A percentile compares a stretch with the other conserved stretches of the same genome.
Evolutionary conservation across 208 protist genomes (phyloP).

Genomic region (Wallacemonas sp.): DNA sequence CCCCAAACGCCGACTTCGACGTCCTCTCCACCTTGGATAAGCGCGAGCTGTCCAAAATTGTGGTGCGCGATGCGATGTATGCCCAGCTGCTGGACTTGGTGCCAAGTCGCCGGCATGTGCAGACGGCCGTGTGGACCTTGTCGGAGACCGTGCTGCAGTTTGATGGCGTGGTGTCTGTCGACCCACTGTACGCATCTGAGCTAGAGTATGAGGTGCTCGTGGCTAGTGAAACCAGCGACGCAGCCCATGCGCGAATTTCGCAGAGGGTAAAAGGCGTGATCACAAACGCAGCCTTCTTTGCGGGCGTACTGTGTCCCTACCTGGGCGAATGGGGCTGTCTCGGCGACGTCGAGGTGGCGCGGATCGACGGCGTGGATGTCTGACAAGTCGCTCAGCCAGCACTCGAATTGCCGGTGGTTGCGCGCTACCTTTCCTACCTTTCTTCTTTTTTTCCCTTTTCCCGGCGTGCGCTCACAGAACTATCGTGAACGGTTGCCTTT

Average conservation of each 20-base stretch:
- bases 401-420: too few species aligned
- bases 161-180: conserved; percentile 30
- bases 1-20: neutral
- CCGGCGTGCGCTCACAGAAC: too few species aligned
- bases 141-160: conserved; percentile 28
- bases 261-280: conserved; percentile 28
- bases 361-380: conserved; percentile 16
- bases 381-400: too few species aligned
- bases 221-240: neutral
- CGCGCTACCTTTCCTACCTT: too few species aligned
- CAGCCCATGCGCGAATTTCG: neutral
- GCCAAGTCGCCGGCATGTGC: conserved; percentile 24
- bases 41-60: conserved; percentile 51
- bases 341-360: conserved; percentile 13
- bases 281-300: conserved; percentile 18
- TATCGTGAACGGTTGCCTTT: too few species aligned
- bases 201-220: neutral
- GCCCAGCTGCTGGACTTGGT: conserved; percentile 42
- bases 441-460: conserved; percentile 7
- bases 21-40: conserved; percentile 45
- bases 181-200: neutral
- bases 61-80: conserved; percentile 46
- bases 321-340: conserved; percentile 19
- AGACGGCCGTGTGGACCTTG: conserved; percentile 32
- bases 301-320: conserved; percentile 30